phyloP scores from a whole-genome alignment of 2,329 filamentous ascomycete genomes.

The Phialocephala sp. region DNA sequence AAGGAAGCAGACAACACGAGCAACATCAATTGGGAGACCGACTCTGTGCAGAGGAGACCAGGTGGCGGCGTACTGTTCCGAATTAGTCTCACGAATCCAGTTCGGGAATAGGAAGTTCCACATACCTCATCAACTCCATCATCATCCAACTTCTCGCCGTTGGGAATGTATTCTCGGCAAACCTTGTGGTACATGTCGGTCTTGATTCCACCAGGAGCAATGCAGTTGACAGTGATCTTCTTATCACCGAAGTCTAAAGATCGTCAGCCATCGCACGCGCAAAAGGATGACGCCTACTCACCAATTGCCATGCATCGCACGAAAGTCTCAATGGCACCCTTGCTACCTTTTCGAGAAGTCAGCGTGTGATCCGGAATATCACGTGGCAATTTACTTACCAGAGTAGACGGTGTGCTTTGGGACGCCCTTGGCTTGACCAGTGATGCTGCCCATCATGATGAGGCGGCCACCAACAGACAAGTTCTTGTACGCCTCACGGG shows the following conservation, averaged over 20 bases:
- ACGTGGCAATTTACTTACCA: slow-evolving; percentile 44
- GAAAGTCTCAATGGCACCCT: slow-evolving; percentile 79
- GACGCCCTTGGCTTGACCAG: slow-evolving; percentile 69
- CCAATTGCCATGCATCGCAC: slow-evolving; percentile 67
- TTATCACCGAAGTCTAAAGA: slow-evolving; percentile 61
- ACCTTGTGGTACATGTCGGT: slow-evolving; percentile 73
- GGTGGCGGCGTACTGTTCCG: slow-evolving; percentile 59
- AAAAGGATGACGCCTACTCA: no score
- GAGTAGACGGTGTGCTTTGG: slow-evolving; percentile 77
- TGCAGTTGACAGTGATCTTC: slow-evolving; percentile 71
- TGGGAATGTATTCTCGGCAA: slow-evolving; percentile 67
- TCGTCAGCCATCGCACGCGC: slow-evolving; percentile 36
- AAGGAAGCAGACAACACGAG: slow-evolving; percentile 31
- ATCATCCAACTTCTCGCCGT: slow-evolving; percentile 58
- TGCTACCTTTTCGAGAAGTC: slow-evolving; percentile 43
- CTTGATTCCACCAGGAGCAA: slow-evolving; percentile 71
- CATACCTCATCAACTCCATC: slow-evolving; percentile 60
- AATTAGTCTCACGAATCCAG: slow-evolving; percentile 6
- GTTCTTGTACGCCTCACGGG: slow-evolving; percentile 75
- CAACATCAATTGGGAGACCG: slow-evolving; percentile 71
- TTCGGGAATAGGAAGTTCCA: background rate
- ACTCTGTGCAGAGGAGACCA: slow-evolving; percentile 70
- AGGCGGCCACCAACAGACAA: slow-evolving; percentile 73
- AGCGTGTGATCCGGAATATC: background rate
- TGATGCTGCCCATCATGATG: slow-evolving; percentile 77